Evolutionary conservation across 495 filamentous ascomycete species (phyloP).

Genomic region (Jackrogersella minutella): DNA sequence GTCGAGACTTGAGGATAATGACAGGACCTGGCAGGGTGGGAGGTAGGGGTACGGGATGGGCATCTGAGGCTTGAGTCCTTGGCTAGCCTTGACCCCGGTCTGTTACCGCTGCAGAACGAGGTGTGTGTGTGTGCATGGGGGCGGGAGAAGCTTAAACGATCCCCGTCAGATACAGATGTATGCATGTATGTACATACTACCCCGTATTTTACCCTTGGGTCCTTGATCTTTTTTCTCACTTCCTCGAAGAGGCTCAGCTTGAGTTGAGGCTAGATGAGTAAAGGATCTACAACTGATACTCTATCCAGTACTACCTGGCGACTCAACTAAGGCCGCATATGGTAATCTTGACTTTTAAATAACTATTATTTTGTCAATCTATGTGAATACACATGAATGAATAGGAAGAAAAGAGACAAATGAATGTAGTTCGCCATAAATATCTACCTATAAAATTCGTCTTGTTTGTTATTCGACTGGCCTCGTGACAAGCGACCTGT

Average conservation of each 20-base stretch:
- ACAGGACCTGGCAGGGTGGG: conserved; percentile 42
- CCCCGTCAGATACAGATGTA: conserved; percentile 9
- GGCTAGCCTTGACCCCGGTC: conserved; percentile 17
- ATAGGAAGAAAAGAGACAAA: background rate
- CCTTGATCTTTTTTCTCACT: conserved; percentile 6
- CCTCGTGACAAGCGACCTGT: background rate
- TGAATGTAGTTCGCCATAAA: background rate
- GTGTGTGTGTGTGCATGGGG: conserved; percentile 14
- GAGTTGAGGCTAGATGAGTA: conserved; percentile 11
- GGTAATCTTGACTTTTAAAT: background rate
- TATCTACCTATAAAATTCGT: too few species aligned
- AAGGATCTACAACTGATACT: conserved; percentile 17
- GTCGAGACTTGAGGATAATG: conserved; percentile 49
- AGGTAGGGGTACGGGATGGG: conserved; percentile 40
- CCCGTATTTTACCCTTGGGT: background rate
- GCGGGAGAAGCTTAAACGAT: conserved; percentile 35
- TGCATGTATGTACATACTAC: background rate
- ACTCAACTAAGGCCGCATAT: background rate
- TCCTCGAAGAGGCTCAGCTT: background rate
- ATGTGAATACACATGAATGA: background rate
- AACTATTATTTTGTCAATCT: background rate
- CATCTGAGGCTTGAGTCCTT: conserved; percentile 35
- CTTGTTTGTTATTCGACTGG: background rate
- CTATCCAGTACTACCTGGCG: background rate
- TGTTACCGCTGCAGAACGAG: background rate